A percentile compares a stretch with the other conserved stretches of the same genome.
Conservation (phyloP, 176 grass and related monocot genomes). For the Rhynchospora tenuis region DNA sequence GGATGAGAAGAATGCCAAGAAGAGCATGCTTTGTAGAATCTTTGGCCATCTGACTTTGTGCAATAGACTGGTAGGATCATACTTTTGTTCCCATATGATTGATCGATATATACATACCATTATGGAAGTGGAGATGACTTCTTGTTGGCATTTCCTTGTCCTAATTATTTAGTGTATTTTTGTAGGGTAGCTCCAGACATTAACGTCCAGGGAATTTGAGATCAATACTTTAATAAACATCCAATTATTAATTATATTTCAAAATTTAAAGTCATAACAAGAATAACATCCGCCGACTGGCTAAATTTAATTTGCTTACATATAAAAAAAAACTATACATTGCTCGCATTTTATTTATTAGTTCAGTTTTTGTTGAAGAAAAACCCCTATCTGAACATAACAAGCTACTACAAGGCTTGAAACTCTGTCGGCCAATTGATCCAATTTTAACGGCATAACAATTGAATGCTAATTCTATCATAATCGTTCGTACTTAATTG, state of each 20-base stretch:
- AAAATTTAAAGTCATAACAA: not conserved
- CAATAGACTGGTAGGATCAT: not conserved
- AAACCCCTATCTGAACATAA: not conserved
- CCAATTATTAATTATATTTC: not conserved
- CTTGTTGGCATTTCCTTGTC: slow-evolving; percentile 21
- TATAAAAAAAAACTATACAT: not conserved
- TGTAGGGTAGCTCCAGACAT: not conserved
- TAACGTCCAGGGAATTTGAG: not conserved
- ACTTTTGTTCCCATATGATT: not conserved
- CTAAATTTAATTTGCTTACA: not conserved
- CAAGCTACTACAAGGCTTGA: not conserved
- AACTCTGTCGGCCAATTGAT: not conserved
- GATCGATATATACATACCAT: slow-evolving; percentile 13
- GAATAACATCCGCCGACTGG: not conserved
- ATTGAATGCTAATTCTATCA: not conserved
- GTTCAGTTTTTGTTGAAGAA: not conserved
- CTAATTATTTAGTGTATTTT: slow-evolving; percentile 17
- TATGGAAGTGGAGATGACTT: not conserved
- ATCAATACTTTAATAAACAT: not conserved
- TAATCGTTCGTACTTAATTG: not conserved
- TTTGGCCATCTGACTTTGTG: slow-evolving; percentile 7
- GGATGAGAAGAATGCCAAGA: slow-evolving; percentile 9
- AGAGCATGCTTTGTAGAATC: not conserved
- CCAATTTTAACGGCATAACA: not conserved
- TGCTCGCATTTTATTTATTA: not conserved